Conservation (phyloP, 352 stramenopile species). For the Phytophthora lateralis region DNA sequence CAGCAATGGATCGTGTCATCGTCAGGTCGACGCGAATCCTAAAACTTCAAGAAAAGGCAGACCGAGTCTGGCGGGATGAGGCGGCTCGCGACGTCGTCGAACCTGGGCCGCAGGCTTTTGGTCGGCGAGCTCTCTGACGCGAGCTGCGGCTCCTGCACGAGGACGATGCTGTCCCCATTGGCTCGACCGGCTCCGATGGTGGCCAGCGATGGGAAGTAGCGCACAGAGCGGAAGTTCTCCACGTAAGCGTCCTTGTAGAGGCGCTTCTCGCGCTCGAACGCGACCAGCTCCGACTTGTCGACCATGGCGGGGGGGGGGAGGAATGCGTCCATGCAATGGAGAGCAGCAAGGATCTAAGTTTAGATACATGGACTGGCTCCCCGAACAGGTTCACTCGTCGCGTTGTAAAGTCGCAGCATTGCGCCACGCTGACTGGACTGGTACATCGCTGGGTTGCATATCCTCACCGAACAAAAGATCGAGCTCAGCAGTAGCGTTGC, state of each 20-base stretch:
- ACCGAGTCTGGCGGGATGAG: slow-evolving; percentile 63
- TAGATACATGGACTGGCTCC: neutral
- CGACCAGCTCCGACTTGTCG: slow-evolving; percentile 58
- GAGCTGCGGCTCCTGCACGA: slow-evolving; percentile 54
- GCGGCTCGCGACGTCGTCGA: slow-evolving; percentile 54
- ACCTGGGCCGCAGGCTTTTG: slow-evolving; percentile 19
- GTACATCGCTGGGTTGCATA: too few relatives aligned
- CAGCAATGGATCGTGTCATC: slow-evolving; percentile 14
- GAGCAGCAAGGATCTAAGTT: neutral
- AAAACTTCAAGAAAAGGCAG: slow-evolving; percentile 29
- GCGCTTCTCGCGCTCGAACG: slow-evolving; percentile 77
- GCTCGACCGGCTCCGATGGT: slow-evolving; percentile 51
- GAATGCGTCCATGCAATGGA: neutral
- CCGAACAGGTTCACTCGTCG: neutral
- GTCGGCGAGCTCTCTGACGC: slow-evolving; percentile 3
- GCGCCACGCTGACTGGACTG: neutral
- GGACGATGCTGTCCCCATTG: slow-evolving; percentile 66
- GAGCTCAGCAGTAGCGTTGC: neutral
- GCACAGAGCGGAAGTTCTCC: slow-evolving; percentile 70
- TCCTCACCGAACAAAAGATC: neutral
- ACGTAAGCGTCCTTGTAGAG: slow-evolving; percentile 81
- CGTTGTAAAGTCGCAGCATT: neutral
- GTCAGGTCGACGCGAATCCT: slow-evolving; percentile 33
- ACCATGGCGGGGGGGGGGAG: slow-evolving; percentile 26
- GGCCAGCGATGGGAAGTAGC: slow-evolving; percentile 74